A percentile compares a stretch with the other conserved stretches of the same genome.
phyloP scores from a whole-genome alignment of 768 basidiomycete species.

The Botryobasidium botryosum region DNA sequence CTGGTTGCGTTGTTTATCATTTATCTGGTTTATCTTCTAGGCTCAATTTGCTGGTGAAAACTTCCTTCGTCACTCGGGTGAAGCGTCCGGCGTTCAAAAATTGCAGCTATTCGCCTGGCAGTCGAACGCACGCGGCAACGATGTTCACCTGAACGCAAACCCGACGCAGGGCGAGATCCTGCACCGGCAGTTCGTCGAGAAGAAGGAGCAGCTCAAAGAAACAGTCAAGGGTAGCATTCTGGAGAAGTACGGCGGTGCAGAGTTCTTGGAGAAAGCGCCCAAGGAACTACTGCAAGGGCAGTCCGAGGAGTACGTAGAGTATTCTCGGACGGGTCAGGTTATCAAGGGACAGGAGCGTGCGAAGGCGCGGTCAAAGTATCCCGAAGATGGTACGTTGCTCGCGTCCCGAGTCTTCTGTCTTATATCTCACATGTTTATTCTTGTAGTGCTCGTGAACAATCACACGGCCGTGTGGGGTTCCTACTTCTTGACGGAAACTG shows the following conservation, averaged over 20 bases:
- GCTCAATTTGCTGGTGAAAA: conserved; percentile 92
- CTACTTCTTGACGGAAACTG: conserved; percentile 57
- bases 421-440: conserved; percentile 15
- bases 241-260: conserved; percentile 83
- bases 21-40: conserved; percentile 26
- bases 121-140: conserved; percentile 79
- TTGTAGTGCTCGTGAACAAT: conserved; percentile 71
- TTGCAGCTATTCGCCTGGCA: conserved; percentile 98
- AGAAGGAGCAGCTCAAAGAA: conserved; percentile 84
- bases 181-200: conserved; percentile 78
- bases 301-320: conserved; percentile 95
- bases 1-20: neutral
- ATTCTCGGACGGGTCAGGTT: conserved; percentile 78
- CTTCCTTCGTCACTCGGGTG: conserved; percentile 80
- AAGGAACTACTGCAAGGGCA: conserved; percentile 88
- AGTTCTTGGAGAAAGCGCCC: conserved; percentile 80
- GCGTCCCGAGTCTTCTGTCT: too few relatives aligned
- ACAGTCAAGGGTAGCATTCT: conserved; percentile 79
- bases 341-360: conserved; percentile 83
- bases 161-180: conserved; percentile 90
- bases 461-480: conserved; percentile 98
- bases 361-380: conserved; percentile 81
- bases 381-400: conserved; percentile 90
- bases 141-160: conserved; percentile 89
- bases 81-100: conserved; percentile 79